Evolutionary conservation across 768 basidiomycete genomes (phyloP), one percentile per base, ranked within the genome.

Genomic region (Cantharellus anzutake): DNA sequence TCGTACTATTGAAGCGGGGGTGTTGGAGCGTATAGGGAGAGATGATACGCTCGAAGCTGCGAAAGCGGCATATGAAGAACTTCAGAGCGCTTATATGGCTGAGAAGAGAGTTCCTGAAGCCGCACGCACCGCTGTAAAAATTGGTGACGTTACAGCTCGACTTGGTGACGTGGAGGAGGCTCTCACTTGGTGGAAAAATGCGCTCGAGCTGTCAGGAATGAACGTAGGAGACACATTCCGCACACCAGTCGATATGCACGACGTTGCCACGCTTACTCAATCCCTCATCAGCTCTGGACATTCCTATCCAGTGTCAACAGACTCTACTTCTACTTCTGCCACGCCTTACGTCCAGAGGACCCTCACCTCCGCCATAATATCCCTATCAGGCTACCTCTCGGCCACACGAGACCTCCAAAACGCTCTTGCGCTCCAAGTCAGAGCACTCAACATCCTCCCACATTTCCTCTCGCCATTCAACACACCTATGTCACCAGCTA

Each of bases 381-480:
- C 85, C n/a, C 67, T 84, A 34, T 88, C 86, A 29, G 81, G 82
- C 3, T 78, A 76, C 65, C 82, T 82, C 66, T 80, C 84, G 14
- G 79, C 75, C 34, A 74, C 79, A 2, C 77, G 79, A 11, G 73
- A 77, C 59, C 70, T 84, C 11, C 66, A 65, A 37, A 71, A 80
- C 64, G 85, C 86, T 3, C 76, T 73, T 64, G 68, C 69, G 37
- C 62, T 82, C 14, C 78, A 86, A 67, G 77, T 83, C 67, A 68
- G 71, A 0, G 71, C 80, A 0, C 74, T 87, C 34, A 29, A 29
- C 20, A 29, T 29, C 20, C 20, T 29, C 20, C 20, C 20, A 29
- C 20, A 29, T 29, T 29, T 29, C 20, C 0, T 29, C 20, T 29
- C 20, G 20, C 20, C 20, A 29, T 29, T 0, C 20, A 29, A 29